Percentiles rank a stretch among this genome's conserved stretches.
Conservation (phyloP, 2,329 filamentous ascomycete species). For the Didymellaceae sp. region DNA sequence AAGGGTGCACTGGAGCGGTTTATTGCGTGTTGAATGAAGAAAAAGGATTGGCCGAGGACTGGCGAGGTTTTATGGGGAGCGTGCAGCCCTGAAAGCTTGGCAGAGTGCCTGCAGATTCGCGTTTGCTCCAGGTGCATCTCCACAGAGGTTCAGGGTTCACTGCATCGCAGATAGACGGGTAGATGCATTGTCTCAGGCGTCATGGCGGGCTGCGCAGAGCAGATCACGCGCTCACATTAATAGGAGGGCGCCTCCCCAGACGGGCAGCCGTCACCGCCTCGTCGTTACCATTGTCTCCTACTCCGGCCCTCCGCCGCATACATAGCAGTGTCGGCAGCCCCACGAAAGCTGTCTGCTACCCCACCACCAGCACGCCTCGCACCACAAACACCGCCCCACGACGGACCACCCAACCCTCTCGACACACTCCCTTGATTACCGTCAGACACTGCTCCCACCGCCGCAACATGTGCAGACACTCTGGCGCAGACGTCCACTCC, state of each 20-base stretch:
- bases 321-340: slow-evolving; percentile 26
- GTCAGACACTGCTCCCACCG: slow-evolving; percentile 74
- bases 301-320: slow-evolving; percentile 28
- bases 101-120: slow-evolving; percentile 17
- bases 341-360: slow-evolving; percentile 36
- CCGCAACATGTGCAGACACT: slow-evolving; percentile 74
- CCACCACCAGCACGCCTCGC: slow-evolving; percentile 36
- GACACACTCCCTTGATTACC: slow-evolving; percentile 28
- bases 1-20: slow-evolving; percentile 42
- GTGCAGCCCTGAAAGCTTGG: slow-evolving; percentile 21
- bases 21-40: slow-evolving; percentile 37
- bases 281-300: slow-evolving; percentile 25
- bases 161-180: slow-evolving; percentile 25
- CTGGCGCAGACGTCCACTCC: slow-evolving; percentile 61
- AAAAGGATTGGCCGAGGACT: slow-evolving; percentile 11
- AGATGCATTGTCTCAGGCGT: slow-evolving; percentile 46
- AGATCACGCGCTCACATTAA: slow-evolving; percentile 22
- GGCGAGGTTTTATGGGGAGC: slow-evolving; percentile 20
- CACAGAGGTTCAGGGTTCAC: slow-evolving; percentile 15
- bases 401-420: slow-evolving; percentile 25
- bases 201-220: slow-evolving; percentile 37
- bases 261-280: slow-evolving; percentile 26
- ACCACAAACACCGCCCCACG: slow-evolving; percentile 33
- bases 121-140: slow-evolving; percentile 17
- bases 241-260: slow-evolving; percentile 13